Conservation (phyloP, 2,329 filamentous ascomycete species). For the Diplodia corticola region DNA sequence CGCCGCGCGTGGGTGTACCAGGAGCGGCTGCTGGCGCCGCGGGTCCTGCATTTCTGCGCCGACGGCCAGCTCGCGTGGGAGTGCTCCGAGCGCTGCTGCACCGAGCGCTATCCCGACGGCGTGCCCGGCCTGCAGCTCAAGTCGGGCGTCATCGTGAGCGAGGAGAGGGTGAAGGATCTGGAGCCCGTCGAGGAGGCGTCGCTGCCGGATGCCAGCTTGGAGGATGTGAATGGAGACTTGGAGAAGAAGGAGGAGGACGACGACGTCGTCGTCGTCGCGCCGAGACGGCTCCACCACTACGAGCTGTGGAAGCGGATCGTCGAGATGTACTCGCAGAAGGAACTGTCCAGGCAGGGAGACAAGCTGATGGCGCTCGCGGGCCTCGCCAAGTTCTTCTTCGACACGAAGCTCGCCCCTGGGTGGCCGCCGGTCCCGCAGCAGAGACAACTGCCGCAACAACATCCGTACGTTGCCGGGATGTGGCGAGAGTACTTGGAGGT, state of each 20-base stretch:
- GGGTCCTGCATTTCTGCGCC: constrained; percentile 30
- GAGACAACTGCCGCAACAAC: background rate
- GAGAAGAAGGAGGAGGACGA: no score
- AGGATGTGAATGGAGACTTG: constrained; percentile 6
- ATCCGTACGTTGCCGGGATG: constrained; percentile 26
- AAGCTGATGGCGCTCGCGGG: constrained; percentile 29
- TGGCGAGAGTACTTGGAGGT: constrained; percentile 26
- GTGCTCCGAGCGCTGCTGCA: constrained; percentile 24
- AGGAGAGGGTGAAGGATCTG: constrained; percentile 22
- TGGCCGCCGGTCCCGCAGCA: background rate
- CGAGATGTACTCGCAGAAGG: constrained; percentile 26
- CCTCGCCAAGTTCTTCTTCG: constrained; percentile 21
- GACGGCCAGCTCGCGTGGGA: constrained; percentile 30
- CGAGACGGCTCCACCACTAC: constrained; percentile 22
- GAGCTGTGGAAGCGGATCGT: constrained; percentile 28
- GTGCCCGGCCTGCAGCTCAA: constrained; percentile 1
- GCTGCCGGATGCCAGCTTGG: constrained; percentile 17
- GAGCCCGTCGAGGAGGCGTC: background rate
- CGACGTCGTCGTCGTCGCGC: no score
- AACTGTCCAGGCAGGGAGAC: constrained; percentile 23
- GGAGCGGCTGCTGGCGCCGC: constrained; percentile 29
- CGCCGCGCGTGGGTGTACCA: constrained; percentile 31
- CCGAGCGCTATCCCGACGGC: constrained; percentile 24
- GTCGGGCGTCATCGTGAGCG: constrained; percentile 1
- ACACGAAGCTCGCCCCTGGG: constrained; percentile 24